Percentiles rank a stretch among this genome's conserved stretches.
These are phyloP conservation scores for Chimonanthus praecox DNA, from an alignment of 164 flowering plant species.

Conservation along the genomic window DNA sequence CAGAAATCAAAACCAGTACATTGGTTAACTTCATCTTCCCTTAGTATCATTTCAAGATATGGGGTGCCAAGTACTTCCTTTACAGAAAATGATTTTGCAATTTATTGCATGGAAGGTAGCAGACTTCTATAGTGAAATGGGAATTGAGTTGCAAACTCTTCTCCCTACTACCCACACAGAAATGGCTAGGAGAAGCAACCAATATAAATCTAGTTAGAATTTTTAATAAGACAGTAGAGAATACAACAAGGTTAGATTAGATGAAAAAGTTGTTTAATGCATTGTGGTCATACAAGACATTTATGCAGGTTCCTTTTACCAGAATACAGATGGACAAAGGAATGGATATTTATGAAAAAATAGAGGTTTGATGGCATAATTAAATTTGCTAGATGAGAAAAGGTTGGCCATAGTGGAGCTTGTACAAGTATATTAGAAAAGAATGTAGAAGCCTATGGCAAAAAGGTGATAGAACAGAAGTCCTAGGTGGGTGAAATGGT, in stretches of 20 bases:
- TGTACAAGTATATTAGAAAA: too few species aligned
- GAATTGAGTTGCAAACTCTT: too few species aligned
- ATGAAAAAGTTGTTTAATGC: not conserved
- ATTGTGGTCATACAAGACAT: not conserved
- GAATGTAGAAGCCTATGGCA: too few species aligned
- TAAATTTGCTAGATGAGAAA: not conserved
- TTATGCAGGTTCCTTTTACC: not conserved
- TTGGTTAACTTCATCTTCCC: too few species aligned
- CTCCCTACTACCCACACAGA: too few species aligned
- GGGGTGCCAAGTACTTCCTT: not conserved
- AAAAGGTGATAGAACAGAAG: too few species aligned
- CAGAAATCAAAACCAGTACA: not conserved
- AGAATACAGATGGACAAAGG: not conserved
- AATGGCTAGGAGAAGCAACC: not conserved
- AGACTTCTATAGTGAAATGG: not conserved
- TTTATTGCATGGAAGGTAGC: not conserved
- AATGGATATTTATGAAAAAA: not conserved
- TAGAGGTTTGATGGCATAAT: not conserved
- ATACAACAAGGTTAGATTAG: not conserved
- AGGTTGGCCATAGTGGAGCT: not conserved
- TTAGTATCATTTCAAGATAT: not conserved
- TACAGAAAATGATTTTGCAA: not conserved
- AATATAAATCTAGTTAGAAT: not conserved
- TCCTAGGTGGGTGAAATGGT: not conserved
- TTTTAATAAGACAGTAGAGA: not conserved